A percentile compares a stretch with the other conserved stretches of the same genome.
phyloP scores from a whole-genome alignment of 495 filamentous ascomycete species.

The Lophium mytilinum region DNA sequence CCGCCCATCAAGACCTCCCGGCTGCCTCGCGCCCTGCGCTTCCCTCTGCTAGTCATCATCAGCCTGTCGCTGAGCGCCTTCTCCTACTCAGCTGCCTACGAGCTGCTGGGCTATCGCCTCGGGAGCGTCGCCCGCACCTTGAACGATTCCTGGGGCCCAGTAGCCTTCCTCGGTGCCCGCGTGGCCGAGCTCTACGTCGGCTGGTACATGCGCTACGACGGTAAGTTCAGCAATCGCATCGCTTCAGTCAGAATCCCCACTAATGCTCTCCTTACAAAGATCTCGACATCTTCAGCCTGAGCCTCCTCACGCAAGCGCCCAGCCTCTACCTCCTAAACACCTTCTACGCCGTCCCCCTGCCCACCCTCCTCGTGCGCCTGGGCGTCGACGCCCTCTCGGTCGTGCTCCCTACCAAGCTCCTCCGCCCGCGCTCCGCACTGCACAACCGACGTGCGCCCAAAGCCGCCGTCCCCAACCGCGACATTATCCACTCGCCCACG shows the following conservation, averaged over 20 bases:
- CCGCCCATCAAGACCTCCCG: slow-evolving; percentile 5
- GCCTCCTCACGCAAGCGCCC: slow-evolving; percentile 62
- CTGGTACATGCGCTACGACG: slow-evolving; percentile 65
- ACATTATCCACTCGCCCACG: slow-evolving; percentile 57
- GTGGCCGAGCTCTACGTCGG: slow-evolving; percentile 58
- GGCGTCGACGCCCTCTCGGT: slow-evolving; percentile 57
- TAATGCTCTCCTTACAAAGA: slow-evolving; percentile 32
- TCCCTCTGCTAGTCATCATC: slow-evolving; percentile 53
- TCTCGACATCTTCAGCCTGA: slow-evolving; percentile 60
- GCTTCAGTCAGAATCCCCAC: neutral
- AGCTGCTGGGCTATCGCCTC: slow-evolving; percentile 49
- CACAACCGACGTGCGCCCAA: slow-evolving; percentile 47
- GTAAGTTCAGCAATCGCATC: slow-evolving; percentile 33
- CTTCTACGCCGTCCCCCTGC: slow-evolving; percentile 61
- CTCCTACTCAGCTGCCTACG: slow-evolving; percentile 47
- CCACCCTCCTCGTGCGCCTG: slow-evolving; percentile 49
- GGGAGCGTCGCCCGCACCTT: slow-evolving; percentile 51
- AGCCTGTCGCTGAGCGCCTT: slow-evolving; percentile 53
- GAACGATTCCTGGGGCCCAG: slow-evolving; percentile 54
- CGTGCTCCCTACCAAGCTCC: slow-evolving; percentile 59
- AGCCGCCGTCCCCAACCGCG: slow-evolving; percentile 50
- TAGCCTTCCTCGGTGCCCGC: slow-evolving; percentile 55
- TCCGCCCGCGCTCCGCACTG: slow-evolving; percentile 54
- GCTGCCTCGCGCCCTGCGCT: slow-evolving; percentile 49
- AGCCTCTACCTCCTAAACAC: slow-evolving; percentile 58